phyloP scores from a whole-genome alignment of 164 flowering plant species.

The Dillenia suffruticosa region DNA sequence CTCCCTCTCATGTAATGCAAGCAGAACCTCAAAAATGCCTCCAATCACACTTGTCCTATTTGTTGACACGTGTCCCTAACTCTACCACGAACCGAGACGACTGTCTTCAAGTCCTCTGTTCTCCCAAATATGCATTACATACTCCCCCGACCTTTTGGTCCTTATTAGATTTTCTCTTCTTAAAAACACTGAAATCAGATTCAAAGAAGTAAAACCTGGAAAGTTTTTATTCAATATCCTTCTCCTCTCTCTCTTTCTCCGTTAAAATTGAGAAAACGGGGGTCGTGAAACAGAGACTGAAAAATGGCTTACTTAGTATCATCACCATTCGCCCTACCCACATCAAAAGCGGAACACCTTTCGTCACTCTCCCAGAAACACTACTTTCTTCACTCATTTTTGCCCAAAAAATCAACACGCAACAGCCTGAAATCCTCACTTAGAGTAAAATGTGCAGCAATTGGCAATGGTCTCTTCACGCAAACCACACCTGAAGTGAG shows the following conservation, averaged over 20 bases:
- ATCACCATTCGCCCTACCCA: constrained; percentile 57
- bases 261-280: neutral
- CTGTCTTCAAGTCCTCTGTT: constrained; percentile 8
- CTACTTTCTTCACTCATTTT: constrained; percentile 64
- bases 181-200: neutral
- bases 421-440: constrained; percentile 20
- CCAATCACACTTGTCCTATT: constrained; percentile 11
- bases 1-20: neutral
- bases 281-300: constrained; percentile 6
- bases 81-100: constrained; percentile 47
- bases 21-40: constrained; percentile 24
- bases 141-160: constrained; percentile 11
- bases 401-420: constrained; percentile 45
- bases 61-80: constrained; percentile 58
- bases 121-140: constrained; percentile 23
- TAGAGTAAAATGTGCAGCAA: constrained; percentile 57
- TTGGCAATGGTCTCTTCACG: constrained; percentile 92
- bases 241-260: constrained; percentile 2
- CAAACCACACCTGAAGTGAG: constrained; percentile 91
- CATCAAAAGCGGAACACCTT: constrained; percentile 46
- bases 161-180: constrained; percentile 4
- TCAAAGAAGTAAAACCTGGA: neutral
- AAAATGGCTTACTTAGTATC: constrained; percentile 81
- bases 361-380: constrained; percentile 67
- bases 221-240: too few species aligned